Conservation (phyloP, 345 rosid species). For the Barbarea vulgaris region DNA sequence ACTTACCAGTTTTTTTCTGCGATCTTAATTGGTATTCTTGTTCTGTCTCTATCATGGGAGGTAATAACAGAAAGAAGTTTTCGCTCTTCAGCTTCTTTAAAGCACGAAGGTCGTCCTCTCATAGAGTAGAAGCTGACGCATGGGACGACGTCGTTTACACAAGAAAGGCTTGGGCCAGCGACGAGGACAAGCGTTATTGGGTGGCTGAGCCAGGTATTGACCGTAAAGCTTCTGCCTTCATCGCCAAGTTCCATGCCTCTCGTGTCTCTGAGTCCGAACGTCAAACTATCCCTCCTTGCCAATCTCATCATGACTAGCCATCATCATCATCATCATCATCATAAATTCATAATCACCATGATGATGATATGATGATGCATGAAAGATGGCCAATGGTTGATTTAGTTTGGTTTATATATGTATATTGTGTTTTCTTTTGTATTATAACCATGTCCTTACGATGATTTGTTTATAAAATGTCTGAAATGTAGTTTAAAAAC, state of each 20-base stretch:
- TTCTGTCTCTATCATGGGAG: conserved; percentile 42
- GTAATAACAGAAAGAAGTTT: conserved; percentile 41
- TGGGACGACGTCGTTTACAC: conserved; percentile 37
- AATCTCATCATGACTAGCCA: conserved; percentile 33
- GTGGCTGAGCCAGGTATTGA: conserved; percentile 58
- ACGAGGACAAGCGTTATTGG: conserved; percentile 48
- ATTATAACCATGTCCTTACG: conserved; percentile 10
- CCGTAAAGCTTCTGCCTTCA: conserved; percentile 56
- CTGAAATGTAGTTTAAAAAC: conserved; percentile 7
- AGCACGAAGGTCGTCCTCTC: conserved; percentile 35
- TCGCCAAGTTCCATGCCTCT: conserved; percentile 54
- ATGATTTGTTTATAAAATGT: conserved; percentile 26
- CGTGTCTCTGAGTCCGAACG: conserved; percentile 51
- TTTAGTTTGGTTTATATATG: conserved; percentile 24
- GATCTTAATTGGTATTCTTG: conserved; percentile 6
- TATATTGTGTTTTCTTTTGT: conserved; percentile 27
- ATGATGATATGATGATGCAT: background rate
- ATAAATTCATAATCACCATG: background rate
- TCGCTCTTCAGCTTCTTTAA: conserved; percentile 49
- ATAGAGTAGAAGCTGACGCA: conserved; percentile 29
- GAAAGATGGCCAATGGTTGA: background rate
- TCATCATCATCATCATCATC: background rate
- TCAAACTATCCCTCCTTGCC: conserved; percentile 41
- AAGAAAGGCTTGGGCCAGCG: conserved; percentile 50
- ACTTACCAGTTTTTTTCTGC: background rate